Percentiles rank a stretch among this genome's conserved stretches.
Conservation (phyloP, 768 basidiomycete genomes). For the Cystobasidiopsis lactophilus region DNA sequence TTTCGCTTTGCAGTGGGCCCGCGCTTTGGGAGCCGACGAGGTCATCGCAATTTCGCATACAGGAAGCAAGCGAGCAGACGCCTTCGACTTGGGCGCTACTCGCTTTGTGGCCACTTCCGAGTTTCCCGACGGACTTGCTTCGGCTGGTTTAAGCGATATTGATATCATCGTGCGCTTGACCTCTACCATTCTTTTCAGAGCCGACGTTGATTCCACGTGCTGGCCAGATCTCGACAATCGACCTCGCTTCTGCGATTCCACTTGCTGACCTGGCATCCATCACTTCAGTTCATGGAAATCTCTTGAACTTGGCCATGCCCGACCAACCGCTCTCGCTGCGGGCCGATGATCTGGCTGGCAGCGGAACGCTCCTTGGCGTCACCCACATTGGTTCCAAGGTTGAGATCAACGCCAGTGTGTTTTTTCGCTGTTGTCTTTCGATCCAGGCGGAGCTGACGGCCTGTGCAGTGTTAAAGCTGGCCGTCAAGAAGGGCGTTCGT, state of each 20-base stretch:
- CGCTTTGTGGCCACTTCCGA: constrained; percentile 31
- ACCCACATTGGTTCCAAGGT: constrained; percentile 36
- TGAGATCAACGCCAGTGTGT: constrained; percentile 35
- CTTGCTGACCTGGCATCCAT: constrained; percentile 35
- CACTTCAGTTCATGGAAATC: constrained; percentile 33
- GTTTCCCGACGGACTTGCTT: constrained; percentile 19
- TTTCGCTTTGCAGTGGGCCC: constrained; percentile 10
- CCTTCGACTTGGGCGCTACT: constrained; percentile 37
- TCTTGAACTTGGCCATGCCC: constrained; percentile 31
- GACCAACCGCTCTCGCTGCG: constrained; percentile 14
- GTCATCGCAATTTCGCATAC: constrained; percentile 21
- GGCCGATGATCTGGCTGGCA: constrained; percentile 13
- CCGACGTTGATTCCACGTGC: neutral
- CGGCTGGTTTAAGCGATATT: constrained; percentile 26
- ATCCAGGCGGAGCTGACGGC: no score
- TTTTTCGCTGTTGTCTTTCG: no score
- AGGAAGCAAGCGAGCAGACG: constrained; percentile 33
- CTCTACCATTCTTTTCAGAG: neutral
- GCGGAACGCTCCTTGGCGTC: constrained; percentile 19
- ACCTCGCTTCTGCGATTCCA: constrained; percentile 22
- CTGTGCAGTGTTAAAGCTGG: constrained; percentile 41
- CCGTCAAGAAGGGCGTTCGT: constrained; percentile 30
- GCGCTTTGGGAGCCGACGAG: constrained; percentile 19
- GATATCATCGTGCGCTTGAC: constrained; percentile 1
- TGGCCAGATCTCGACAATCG: constrained; percentile 2